Evolutionary conservation across 371 early-diverging fungal genomes (phyloP).

Genomic region (Dentiscutata heterogama): DNA sequence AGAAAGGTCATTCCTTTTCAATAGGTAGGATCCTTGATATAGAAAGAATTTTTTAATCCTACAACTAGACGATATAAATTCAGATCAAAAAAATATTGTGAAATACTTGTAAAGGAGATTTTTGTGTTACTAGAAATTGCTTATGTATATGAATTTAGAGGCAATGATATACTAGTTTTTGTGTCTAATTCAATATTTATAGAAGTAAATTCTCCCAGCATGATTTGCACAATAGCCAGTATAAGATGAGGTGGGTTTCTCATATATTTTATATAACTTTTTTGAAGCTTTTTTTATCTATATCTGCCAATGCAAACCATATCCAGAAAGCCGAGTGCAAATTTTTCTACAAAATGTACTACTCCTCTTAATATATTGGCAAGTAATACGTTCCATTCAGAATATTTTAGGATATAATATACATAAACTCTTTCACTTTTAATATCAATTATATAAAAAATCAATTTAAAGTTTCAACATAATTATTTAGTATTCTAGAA

Average conservation of each 20-base stretch:
- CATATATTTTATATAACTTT: no score
- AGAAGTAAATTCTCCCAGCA: no score
- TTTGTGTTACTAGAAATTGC: no score
- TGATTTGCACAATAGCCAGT: no score
- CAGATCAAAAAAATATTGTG: background rate
- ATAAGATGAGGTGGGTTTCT: no score
- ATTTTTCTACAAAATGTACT: slow-evolving; percentile 21
- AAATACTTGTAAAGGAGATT: background rate
- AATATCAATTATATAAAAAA: slow-evolving; percentile 33
- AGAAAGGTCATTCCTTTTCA: no score
- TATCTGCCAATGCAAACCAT: background rate
- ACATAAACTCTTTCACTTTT: slow-evolving; percentile 28
- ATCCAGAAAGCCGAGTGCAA: slow-evolving; percentile 9
- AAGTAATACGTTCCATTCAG: slow-evolving; percentile 25
- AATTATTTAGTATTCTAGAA: slow-evolving; percentile 19
- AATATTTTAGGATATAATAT: slow-evolving; percentile 35
- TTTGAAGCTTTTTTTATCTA: no score
- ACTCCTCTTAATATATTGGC: slow-evolving; percentile 11
- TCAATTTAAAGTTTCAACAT: slow-evolving; percentile 25
- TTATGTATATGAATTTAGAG: background rate
- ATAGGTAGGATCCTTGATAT: background rate
- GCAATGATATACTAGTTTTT: background rate
- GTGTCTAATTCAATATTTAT: no score
- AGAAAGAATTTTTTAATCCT: background rate
- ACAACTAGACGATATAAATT: background rate